Evolutionary conservation across 2,329 filamentous ascomycete species (phyloP).

Genomic region (Aspergillus novoparasiticus): DNA sequence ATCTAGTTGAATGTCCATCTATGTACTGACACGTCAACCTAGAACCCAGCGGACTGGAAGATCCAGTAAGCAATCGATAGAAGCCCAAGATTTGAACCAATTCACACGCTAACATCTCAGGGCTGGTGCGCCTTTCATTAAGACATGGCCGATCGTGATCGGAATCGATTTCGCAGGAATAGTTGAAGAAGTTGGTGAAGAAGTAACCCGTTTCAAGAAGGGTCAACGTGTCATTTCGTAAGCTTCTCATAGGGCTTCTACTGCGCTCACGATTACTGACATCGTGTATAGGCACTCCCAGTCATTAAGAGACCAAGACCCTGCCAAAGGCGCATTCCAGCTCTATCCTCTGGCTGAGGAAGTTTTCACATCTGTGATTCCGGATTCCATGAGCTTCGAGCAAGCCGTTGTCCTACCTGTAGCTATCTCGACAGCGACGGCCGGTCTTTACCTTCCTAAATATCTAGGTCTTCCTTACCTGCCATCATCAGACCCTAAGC

Average conservation of each 20-base stretch:
- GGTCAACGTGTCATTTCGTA: constrained; percentile 4
- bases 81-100: background rate
- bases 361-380: constrained; percentile 28
- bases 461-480: constrained; percentile 24
- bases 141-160: background rate
- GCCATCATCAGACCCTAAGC: background rate
- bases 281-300: background rate
- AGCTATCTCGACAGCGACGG: constrained; percentile 33
- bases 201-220: constrained; percentile 1
- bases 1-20: background rate
- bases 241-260: background rate
- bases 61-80: background rate
- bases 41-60: constrained; percentile 4
- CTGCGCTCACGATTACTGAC: background rate
- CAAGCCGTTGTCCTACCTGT: constrained; percentile 36
- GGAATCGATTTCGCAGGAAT: constrained; percentile 1
- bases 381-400: constrained; percentile 29
- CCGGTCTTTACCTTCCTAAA: constrained; percentile 32
- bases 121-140: background rate
- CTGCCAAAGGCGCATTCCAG: constrained; percentile 28
- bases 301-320: background rate
- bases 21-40: background rate
- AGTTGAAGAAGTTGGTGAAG: constrained; percentile 1
- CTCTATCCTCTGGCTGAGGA: constrained; percentile 28
- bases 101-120: background rate